Percentiles rank a stretch among this genome's conserved stretches.
Conservation (phyloP, 2,329 filamentous ascomycete genomes). For the Aspergillus fischeri region DNA sequence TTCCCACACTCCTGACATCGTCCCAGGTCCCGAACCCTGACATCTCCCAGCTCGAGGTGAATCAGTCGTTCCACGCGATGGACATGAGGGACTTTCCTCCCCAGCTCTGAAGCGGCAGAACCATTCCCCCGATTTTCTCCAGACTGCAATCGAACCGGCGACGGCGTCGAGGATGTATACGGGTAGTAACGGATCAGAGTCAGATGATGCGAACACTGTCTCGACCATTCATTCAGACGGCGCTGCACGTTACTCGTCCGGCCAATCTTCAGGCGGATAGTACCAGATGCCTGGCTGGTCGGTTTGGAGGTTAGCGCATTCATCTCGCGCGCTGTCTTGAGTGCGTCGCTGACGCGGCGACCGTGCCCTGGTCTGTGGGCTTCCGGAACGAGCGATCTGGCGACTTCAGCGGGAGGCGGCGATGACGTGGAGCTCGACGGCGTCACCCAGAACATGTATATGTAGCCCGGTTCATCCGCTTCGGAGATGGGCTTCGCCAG, state of each 20-base stretch:
- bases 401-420: constrained; percentile 55
- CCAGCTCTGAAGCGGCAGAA: constrained; percentile 24
- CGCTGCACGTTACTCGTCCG: constrained; percentile 79
- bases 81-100: constrained; percentile 73
- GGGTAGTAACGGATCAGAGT: constrained; percentile 90
- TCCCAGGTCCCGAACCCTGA: constrained; percentile 52
- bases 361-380: constrained; percentile 24
- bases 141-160: constrained; percentile 2
- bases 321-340: constrained; percentile 34
- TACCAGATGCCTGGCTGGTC: constrained; percentile 45
- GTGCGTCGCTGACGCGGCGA: constrained; percentile 34
- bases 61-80: constrained; percentile 86
- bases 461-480: constrained; percentile 79
- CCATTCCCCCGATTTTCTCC: neutral
- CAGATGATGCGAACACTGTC: constrained; percentile 86
- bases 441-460: constrained; percentile 98
- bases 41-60: constrained; percentile 74
- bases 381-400: constrained; percentile 57
- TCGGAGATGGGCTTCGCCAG: constrained; percentile 70
- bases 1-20: constrained; percentile 75
- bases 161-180: constrained; percentile 47
- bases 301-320: constrained; percentile 29
- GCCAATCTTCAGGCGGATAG: constrained; percentile 64
- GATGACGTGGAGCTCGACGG: constrained; percentile 53
- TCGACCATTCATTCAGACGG: constrained; percentile 86